Base-by-base conservation (phyloP, 1,139 yeast species). In the Pichia sp. region DNA sequence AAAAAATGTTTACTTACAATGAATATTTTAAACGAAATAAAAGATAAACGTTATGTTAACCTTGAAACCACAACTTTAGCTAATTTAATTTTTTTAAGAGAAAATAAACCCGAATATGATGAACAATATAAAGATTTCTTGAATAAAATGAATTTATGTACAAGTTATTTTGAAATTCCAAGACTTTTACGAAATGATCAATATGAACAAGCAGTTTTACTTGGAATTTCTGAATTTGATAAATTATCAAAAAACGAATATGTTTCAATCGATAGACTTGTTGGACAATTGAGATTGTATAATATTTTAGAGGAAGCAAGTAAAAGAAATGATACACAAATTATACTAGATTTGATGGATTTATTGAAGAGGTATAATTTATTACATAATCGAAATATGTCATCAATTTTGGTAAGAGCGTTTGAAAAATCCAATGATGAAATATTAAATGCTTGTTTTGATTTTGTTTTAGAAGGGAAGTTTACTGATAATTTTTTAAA, bases 161-260 rank as follows among this genome's bases (percentile, higher is more conserved):
- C 36, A 7, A 32, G 41, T 4, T 49, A 48, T 35, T 53, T 46
- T 33, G 51, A 52, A 24, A 41, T 54, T 4, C 38, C 31, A 7
- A 36, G 52, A 25, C 37, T 41, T 10, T 12, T 54, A 6, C n/a
- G 26, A 4, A 35, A 36, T 30, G 49, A 42, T n/a, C 50, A 51
- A 26, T 51, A 52, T 25, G 52, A 50, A 35, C 43, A 43, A 33
- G 56, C 58, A 1, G 32, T 36, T 1, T 44, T 48, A n/a, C 16
- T 42, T 7, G 49, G 49, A 3, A 10, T 50, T 4, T 37, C 39
- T 10, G 39, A 48, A 8, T 43, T 30, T 20, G 38, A 41, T 3
- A 29, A 22, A 26, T 5, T 41, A 9, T 30, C 38, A 12, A 27
- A 45, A 26, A 39, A 26, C 4, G 25, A 34, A 11, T n/a, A 32